Evolutionary conservation across 106 monocot species (phyloP), one percentile per base, ranked within the genome.

Genomic region (Hemerocallis citrina): DNA sequence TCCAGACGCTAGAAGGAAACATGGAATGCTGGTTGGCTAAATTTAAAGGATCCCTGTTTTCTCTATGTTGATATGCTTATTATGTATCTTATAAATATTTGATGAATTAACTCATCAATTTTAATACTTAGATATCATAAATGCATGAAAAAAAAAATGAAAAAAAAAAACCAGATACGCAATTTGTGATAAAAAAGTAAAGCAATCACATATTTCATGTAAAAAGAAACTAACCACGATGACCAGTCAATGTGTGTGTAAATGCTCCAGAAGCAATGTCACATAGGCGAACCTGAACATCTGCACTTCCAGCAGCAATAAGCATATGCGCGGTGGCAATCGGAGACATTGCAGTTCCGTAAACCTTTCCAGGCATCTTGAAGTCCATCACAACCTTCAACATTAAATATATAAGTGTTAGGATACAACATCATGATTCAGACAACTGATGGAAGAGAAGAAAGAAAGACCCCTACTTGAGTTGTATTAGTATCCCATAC

Each of bases 231-330:
- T 46, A 45, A 95, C 95, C 90, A 66, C 79, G 90, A 81, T 96
- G 96, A 68, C 96, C 96, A 22, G 91, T 87, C 32, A 96, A 63
- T 41, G 96, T 96, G 44, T 96, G 96, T 55, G 96, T 91, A 67
- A 96, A 96, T 58, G 96, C 96, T 52, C 96, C 96, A 47, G 96
- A 91, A 64, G 86, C 80, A 70, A 91, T 90, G 61, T 96, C 96
- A 52, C 96, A 96, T 7, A 96, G 39, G 46, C 87, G 96, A 35
- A 96, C 91, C 77, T 91, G 90, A 57, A 91, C 90, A 72, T 96
- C 96, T 61, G 87, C 83, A 65, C 78, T 91, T 62, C 84, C 96
- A 66, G 81, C 73, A 72, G 96, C 91, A 72, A 96, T 88, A 16
- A 96, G 77, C 83, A 91, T 90, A 43, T 96, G 96, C 4, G 91